These are phyloP conservation scores for Plasmodium gonderi DNA, from an alignment of 169 alveolate species.

Conservation along the genomic window DNA sequence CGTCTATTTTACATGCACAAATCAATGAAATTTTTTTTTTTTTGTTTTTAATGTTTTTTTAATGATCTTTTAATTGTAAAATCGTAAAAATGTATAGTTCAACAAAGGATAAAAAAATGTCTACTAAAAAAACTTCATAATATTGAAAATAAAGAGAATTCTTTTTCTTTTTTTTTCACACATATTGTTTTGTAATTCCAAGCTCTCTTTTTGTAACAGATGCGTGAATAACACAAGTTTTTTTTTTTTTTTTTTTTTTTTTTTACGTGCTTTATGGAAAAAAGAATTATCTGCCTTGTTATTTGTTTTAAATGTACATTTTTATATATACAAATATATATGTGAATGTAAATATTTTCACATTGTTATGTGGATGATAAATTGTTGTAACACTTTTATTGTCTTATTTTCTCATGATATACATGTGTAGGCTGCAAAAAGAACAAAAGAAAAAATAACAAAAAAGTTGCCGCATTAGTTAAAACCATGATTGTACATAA, in stretches of 20 bases:
- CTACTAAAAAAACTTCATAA: neutral
- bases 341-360: neutral
- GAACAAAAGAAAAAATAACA: neutral
- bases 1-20: neutral
- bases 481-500: neutral
- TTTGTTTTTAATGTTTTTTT: neutral
- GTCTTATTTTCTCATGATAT: neutral
- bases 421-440: neutral
- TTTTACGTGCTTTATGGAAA: neutral
- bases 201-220: constrained; percentile 10
- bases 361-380: neutral
- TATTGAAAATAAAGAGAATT: constrained; percentile 4
- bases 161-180: constrained; percentile 1
- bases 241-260: neutral
- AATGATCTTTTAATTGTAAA: neutral
- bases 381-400: neutral
- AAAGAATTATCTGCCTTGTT: neutral
- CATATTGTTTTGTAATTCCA: neutral
- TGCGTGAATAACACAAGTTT: neutral
- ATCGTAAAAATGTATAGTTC: neutral
- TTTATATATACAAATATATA: neutral
- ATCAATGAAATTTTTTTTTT: constrained; percentile 9
- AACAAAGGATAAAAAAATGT: neutral
- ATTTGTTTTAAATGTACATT: neutral
- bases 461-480: neutral